phyloP scores from a whole-genome alignment of 2,329 filamentous ascomycete species.

The Monosporascus sp. region DNA sequence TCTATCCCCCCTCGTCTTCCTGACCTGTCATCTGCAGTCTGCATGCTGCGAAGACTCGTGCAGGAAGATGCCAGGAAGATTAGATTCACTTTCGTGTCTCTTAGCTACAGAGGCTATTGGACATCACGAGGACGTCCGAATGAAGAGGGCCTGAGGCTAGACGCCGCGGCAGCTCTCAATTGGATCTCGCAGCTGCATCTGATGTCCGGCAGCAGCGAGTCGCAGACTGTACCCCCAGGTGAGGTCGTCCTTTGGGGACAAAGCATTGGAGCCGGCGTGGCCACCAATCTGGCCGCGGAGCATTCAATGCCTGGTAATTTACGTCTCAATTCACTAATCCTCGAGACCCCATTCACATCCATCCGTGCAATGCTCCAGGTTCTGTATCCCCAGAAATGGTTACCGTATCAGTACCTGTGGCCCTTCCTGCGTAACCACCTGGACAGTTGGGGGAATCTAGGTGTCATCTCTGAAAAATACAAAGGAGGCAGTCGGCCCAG shows the following conservation, averaged over 20 bases:
- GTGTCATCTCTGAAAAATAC: conserved; percentile 32
- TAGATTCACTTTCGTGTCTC: conserved; percentile 45
- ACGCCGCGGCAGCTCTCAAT: conserved; percentile 58
- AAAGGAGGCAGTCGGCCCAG: conserved; percentile 24
- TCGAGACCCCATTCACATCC: conserved; percentile 73
- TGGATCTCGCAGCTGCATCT: conserved; percentile 51
- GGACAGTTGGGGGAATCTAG: conserved; percentile 49
- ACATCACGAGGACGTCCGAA: conserved; percentile 66
- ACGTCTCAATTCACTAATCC: conserved; percentile 47
- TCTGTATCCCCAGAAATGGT: conserved; percentile 73
- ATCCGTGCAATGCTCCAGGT: conserved; percentile 65
- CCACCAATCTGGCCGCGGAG: conserved; percentile 52
- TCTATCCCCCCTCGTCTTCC: conserved; percentile 53
- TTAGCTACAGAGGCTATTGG: conserved; percentile 72
- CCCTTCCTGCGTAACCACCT: conserved; percentile 65
- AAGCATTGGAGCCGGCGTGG: conserved; percentile 69
- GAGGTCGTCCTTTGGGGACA: conserved; percentile 67
- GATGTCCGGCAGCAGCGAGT: conserved; percentile 8
- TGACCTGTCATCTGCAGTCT: conserved; percentile 49
- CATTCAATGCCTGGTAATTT: conserved; percentile 33
- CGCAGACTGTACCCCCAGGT: conserved; percentile 8
- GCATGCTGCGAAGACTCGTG: conserved; percentile 35
- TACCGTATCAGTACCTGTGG: conserved; percentile 71
- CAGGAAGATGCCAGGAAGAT: conserved; percentile 23
- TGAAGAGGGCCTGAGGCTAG: conserved; percentile 63